Conservation (phyloP, 352 stramenopile species). For the Phytopythium ostracodes region DNA sequence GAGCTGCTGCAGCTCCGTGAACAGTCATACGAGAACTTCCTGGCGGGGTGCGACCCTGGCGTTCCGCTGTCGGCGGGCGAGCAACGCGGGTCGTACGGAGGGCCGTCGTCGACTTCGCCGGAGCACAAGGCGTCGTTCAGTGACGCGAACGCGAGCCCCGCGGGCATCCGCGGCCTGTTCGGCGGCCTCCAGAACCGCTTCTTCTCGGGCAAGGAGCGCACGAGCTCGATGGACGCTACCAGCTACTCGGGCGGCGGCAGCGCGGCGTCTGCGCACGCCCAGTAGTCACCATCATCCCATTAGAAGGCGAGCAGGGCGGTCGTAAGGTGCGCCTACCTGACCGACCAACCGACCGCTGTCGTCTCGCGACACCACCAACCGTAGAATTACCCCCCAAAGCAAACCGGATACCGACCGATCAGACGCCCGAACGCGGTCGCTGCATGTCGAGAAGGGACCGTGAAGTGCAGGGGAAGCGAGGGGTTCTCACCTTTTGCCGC, state of each 20-base stretch:
- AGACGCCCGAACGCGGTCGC: no score
- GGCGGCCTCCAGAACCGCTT: slow-evolving; percentile 67
- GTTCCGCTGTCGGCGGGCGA: slow-evolving; percentile 10
- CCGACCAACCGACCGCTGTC: no score
- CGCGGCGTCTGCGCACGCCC: slow-evolving; percentile 21
- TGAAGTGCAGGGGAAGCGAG: neutral
- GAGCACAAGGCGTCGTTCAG: slow-evolving; percentile 34
- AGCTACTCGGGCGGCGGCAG: slow-evolving; percentile 10
- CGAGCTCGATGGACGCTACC: slow-evolving; percentile 49
- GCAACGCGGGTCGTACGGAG: slow-evolving; percentile 23
- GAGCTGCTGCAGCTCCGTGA: slow-evolving; percentile 66
- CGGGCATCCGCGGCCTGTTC: slow-evolving; percentile 59
- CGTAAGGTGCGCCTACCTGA: neutral
- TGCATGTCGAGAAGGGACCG: neutral
- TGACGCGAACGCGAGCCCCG: slow-evolving; percentile 29
- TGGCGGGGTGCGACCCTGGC: slow-evolving; percentile 52
- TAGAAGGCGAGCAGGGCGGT: slow-evolving; percentile 1
- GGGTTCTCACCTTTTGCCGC: neutral
- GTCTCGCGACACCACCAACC: neutral
- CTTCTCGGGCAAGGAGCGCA: slow-evolving; percentile 59
- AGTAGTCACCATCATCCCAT: neutral
- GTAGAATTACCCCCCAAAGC: neutral
- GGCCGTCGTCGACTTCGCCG: slow-evolving; percentile 20
- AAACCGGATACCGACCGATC: neutral
- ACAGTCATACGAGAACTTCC: slow-evolving; percentile 69